phyloP scores from a whole-genome alignment of 169 alveolate genomes.

The Plasmodium fragile region DNA sequence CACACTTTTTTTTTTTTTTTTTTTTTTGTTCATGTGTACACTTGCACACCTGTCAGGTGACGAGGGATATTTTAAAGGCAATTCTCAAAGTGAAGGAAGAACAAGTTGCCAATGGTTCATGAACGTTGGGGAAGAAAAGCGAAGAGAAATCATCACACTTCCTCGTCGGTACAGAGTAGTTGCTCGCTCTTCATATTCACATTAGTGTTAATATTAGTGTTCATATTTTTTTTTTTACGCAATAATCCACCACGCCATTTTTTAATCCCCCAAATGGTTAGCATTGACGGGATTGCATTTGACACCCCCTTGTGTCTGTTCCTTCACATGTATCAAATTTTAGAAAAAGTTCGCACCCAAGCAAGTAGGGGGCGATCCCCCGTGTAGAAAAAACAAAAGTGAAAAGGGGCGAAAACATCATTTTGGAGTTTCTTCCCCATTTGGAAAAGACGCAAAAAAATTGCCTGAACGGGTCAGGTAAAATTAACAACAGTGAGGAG shows the following conservation, averaged over 20 bases:
- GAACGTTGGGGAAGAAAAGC: not conserved
- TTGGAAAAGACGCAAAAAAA: not conserved
- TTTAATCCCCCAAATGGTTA: not conserved
- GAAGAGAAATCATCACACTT: not conserved
- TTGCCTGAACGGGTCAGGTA: not conserved
- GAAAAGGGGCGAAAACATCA: not conserved
- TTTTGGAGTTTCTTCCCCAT: not conserved
- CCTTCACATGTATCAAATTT: not conserved
- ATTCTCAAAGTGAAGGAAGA: slow-evolving; percentile 48
- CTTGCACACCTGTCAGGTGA: not conserved
- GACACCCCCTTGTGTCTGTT: not conserved
- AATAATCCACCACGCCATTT: not conserved
- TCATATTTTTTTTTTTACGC: not conserved
- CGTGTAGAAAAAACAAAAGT: not conserved
- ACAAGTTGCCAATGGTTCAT: not conserved
- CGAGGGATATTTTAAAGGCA: slow-evolving; percentile 19
- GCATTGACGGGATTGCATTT: not conserved
- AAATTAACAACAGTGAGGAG: not conserved
- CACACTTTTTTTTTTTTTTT: not conserved
- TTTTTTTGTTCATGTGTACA: not conserved
- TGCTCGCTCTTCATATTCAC: not conserved
- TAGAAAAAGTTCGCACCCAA: not conserved
- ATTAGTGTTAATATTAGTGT: not conserved
- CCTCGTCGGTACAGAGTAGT: not conserved
- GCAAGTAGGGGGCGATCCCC: not conserved